Evolutionary conservation across 2,329 filamentous ascomycete genomes (phyloP).

Genomic region (Epichloe glyceriae): DNA sequence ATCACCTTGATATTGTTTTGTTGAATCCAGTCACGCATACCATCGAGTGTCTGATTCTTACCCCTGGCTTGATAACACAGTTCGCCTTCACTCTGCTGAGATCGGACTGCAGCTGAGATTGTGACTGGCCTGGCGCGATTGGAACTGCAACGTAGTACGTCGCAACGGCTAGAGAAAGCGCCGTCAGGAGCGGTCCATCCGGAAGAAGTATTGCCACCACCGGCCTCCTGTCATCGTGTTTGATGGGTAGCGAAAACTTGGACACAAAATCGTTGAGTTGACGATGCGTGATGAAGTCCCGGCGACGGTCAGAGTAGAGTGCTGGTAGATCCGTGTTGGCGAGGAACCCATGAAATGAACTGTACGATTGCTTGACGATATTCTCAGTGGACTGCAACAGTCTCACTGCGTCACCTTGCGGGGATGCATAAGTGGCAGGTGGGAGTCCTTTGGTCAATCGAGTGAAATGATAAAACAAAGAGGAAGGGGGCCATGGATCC

Average conservation of each 20-base stretch:
- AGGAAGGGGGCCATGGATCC: conserved; percentile 2
- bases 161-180: conserved; percentile 10
- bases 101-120: conserved; percentile 10
- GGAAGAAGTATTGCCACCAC: conserved; percentile 9
- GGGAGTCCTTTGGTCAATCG: neutral
- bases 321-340: neutral
- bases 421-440: neutral
- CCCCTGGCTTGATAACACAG: conserved; percentile 2
- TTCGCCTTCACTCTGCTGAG: neutral
- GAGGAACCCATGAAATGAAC: neutral
- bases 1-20: neutral
- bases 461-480: conserved; percentile 2
- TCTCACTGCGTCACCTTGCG: conserved; percentile 1
- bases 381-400: conserved; percentile 3
- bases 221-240: neutral
- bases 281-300: neutral
- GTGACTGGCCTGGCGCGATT: conserved; percentile 7
- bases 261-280: conserved; percentile 1
- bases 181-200: conserved; percentile 10
- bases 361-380: conserved; percentile 1
- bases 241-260: neutral
- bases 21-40: neutral
- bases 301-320: neutral
- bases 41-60: neutral
- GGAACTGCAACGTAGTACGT: conserved; percentile 10